A percentile compares a stretch with the other conserved stretches of the same genome.
These are phyloP conservation scores for Talaromyces sp. DNA, from an alignment of 2,329 filamentous ascomycete species.

Conservation along the genomic window DNA sequence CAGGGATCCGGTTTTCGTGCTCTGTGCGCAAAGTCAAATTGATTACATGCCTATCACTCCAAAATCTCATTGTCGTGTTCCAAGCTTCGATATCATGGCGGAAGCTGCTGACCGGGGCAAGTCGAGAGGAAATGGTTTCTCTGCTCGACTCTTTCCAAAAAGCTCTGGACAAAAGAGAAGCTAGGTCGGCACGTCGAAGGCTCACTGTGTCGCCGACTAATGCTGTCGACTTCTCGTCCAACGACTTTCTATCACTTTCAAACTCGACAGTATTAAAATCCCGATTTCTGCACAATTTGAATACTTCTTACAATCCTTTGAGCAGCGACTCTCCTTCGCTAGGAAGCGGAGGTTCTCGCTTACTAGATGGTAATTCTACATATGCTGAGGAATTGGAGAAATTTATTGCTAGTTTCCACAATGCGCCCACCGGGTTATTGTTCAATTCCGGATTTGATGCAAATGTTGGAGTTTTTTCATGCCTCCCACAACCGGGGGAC, in stretches of 20 bases:
- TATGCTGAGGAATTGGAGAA: conserved; percentile 60
- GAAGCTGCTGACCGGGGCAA: neutral
- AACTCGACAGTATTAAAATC: conserved; percentile 21
- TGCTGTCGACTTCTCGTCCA: conserved; percentile 60
- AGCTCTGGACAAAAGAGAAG: conserved; percentile 39
- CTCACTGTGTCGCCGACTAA: conserved; percentile 45
- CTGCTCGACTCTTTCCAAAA: conserved; percentile 31
- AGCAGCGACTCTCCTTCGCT: neutral
- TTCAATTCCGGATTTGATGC: conserved; percentile 66
- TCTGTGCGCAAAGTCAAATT: neutral
- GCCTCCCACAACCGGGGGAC: conserved; percentile 59
- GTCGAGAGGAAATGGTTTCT: conserved; percentile 18
- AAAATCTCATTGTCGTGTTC: neutral
- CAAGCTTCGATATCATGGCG: neutral
- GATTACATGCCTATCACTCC: too few relatives aligned
- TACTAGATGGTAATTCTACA: conserved; percentile 62
- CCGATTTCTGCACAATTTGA: conserved; percentile 8
- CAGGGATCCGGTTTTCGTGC: neutral
- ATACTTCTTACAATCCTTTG: neutral
- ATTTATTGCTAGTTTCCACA: conserved; percentile 59
- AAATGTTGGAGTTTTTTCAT: conserved; percentile 62
- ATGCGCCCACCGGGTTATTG: conserved; percentile 55
- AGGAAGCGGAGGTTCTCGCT: conserved; percentile 39
- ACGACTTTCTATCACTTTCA: conserved; percentile 62
- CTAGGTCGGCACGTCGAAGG: conserved; percentile 45